phyloP scores from a whole-genome alignment of 1,284 basidiomycete species.

The Naganishia sp. region DNA sequence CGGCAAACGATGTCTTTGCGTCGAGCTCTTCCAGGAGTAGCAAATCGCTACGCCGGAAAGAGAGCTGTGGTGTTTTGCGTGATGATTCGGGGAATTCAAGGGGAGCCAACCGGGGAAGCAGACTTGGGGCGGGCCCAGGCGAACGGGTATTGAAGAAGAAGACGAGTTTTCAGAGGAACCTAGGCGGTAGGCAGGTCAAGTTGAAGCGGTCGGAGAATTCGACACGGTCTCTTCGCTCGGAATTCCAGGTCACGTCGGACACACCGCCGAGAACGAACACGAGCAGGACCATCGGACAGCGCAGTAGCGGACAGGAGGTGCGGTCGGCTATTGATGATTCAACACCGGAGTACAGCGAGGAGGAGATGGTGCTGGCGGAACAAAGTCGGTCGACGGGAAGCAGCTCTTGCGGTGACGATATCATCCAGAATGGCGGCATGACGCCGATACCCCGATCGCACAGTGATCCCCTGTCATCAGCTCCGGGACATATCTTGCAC shows the following conservation, averaged over 20 bases:
- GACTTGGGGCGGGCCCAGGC: not conserved
- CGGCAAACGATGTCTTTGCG: constrained; percentile 1
- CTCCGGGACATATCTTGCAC: not conserved
- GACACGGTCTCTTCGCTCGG: constrained; percentile 7
- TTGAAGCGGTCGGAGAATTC: constrained; percentile 12
- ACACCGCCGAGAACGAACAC: not conserved
- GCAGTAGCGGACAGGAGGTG: no score
- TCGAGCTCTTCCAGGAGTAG: not conserved
- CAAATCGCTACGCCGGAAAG: constrained; percentile 10
- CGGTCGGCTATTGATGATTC: no score
- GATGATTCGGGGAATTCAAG: not conserved
- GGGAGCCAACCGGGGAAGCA: constrained; percentile 4
- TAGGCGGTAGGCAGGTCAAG: not conserved
- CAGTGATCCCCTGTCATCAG: constrained; percentile 13
- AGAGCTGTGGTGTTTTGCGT: constrained; percentile 13
- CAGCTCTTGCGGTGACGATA: not conserved
- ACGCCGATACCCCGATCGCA: constrained; percentile 16
- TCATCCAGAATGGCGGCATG: constrained; percentile 1
- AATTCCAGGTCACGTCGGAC: not conserved
- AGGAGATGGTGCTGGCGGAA: not conserved
- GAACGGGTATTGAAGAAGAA: constrained; percentile 18
- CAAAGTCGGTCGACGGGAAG: not conserved
- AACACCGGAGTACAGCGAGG: not conserved
- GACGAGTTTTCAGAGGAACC: constrained; percentile 17
- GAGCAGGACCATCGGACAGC: no score